Base-by-base conservation (phyloP, 176 grass and related monocot genomes). In the Melocanna baccifera region DNA sequence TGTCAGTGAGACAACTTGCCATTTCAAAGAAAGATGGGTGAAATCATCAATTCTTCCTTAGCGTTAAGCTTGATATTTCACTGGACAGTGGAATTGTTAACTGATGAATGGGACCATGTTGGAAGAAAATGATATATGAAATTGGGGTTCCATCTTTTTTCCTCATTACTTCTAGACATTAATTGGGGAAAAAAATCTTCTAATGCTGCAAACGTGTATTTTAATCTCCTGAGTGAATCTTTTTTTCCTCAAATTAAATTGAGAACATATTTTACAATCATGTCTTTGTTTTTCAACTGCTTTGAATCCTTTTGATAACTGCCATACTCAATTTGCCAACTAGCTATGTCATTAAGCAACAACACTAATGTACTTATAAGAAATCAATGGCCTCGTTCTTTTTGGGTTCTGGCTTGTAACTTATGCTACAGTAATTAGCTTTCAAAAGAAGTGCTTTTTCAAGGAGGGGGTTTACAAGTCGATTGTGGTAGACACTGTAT, bases 21-120 rank as follows among this genome's bases (percentile, higher is more conserved):
- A n/a, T n/a, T n/a, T n/a, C n/a, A n/a, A n/a, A n/a, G n/a, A n/a
- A n/a, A n/a, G n/a, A n/a, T n/a, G n/a, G n/a, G n/a, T n/a, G n/a
- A n/a, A n/a, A n/a, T n/a, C n/a, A n/a, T n/a, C n/a, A n/a, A n/a
- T n/a, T n/a, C n/a, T n/a, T n/a, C n/a, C n/a, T n/a, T 59, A 57
- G 3, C 8, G 11, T 23, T 77, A 69, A 77, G 53, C 1, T 83
- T 62, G 71, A 81, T 68, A 6, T 81, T 22, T 34, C 23, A 83
- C 48, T 12, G 18, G 53, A 43, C 28, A 67, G 2, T 57, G 12
- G 20, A 48, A 25, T 59, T 61, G 20, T 65, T 56, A 23, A 57
- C 18, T 67, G 50, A 76, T 68, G 63, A 64, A 76, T 9, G 62
- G 29, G 52, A 46, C 74, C 39, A 85, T 62, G 32, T 78, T 85